A percentile compares a stretch with the other conserved stretches of the same genome.
Conservation (phyloP, 345 rosid genomes). For the Eutrema yunnanense region DNA sequence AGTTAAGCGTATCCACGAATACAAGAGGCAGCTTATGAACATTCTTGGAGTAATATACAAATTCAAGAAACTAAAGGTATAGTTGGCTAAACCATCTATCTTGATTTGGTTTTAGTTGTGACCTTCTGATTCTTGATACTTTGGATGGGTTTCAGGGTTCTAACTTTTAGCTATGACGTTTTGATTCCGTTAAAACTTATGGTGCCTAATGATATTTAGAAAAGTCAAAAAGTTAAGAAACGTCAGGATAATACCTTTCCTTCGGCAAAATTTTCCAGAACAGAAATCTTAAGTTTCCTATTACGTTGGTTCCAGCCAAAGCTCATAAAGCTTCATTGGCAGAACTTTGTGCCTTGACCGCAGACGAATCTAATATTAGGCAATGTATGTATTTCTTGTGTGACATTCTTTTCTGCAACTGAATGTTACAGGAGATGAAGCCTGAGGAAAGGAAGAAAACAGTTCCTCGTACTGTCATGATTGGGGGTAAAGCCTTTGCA, state of each 20-base stretch:
- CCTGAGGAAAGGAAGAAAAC: slow-evolving; percentile 75
- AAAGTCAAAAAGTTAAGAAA: neutral
- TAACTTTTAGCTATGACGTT: neutral
- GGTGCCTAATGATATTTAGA: neutral
- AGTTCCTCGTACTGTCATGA: slow-evolving; percentile 86
- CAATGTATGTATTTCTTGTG: neutral
- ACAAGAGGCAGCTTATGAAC: slow-evolving; percentile 92
- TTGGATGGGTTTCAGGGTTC: neutral
- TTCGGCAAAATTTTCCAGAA: neutral
- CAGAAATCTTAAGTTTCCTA: neutral
- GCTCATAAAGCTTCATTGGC: neutral
- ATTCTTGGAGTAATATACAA: slow-evolving; percentile 80
- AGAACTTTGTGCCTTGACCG: neutral
- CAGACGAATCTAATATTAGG: neutral
- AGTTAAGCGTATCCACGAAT: slow-evolving; percentile 97
- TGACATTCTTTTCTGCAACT: slow-evolving; percentile 22
- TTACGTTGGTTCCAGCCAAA: neutral
- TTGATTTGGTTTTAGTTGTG: neutral
- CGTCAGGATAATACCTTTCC: neutral
- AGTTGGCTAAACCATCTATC: neutral
- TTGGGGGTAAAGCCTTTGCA: slow-evolving; percentile 99
- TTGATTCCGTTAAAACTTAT: neutral
- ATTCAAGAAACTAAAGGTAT: slow-evolving; percentile 93
- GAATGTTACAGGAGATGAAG: slow-evolving; percentile 66
- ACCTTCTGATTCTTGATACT: neutral